Conservation (phyloP, 2,329 filamentous ascomycete genomes). For the Aureobasidium sp. region DNA sequence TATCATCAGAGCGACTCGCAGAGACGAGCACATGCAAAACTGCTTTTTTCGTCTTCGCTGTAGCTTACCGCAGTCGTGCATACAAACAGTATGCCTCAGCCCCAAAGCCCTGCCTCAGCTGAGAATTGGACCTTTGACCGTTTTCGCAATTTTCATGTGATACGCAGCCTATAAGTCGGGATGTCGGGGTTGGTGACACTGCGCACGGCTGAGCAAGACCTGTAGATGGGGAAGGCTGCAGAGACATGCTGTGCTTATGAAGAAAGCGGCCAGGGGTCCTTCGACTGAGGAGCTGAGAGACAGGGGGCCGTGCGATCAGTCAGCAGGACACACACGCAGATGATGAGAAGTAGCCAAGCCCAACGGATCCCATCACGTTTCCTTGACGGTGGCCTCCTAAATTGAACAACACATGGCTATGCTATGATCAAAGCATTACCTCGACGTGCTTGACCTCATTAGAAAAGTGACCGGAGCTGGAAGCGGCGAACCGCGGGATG, state of each 20-base stretch:
- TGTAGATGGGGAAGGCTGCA: conserved; percentile 4
- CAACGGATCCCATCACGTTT: neutral
- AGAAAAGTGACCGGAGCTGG: neutral
- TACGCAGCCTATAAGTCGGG: neutral
- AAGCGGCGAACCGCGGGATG: neutral
- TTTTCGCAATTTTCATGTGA: neutral
- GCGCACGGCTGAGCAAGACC: neutral
- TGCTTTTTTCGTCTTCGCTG: neutral
- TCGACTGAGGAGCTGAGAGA: neutral
- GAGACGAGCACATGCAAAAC: neutral
- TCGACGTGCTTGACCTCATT: neutral
- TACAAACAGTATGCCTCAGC: conserved; percentile 9
- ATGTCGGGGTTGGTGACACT: neutral
- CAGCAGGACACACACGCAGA: conserved; percentile 10
- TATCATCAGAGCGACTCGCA: neutral
- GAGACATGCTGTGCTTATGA: neutral
- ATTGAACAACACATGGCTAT: neutral
- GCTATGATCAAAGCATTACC: neutral
- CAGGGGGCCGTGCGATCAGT: neutral
- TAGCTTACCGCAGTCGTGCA: conserved; percentile 11
- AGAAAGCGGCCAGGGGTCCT: neutral
- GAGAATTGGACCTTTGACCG: neutral
- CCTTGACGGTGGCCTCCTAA: neutral
- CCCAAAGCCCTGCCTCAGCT: conserved; percentile 2
- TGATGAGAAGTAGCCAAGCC: neutral